A percentile compares a stretch with the other conserved stretches of the same genome.
phyloP scores from a whole-genome alignment of 1,284 basidiomycete genomes.

The Sporisorium scitamineum region DNA sequence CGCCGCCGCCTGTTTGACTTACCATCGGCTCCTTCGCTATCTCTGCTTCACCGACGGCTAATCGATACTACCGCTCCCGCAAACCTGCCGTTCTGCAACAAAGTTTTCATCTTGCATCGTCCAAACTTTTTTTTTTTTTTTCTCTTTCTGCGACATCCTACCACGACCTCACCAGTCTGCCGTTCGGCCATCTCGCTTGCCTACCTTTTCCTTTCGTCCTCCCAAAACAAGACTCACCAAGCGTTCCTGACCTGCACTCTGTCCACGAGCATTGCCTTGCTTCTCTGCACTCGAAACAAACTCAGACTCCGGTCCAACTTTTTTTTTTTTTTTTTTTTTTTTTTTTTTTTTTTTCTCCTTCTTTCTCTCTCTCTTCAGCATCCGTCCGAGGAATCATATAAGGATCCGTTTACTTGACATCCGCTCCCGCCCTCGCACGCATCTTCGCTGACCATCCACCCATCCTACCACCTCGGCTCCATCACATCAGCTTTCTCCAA shows the following conservation, averaged over 20 bases:
- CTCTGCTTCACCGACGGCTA: constrained; percentile 9
- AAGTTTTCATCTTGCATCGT: background rate
- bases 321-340: background rate
- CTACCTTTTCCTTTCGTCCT: background rate
- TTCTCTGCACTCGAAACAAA: background rate
- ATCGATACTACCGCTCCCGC: constrained; percentile 3
- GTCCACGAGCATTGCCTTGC: constrained; percentile 6
- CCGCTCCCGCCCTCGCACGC: background rate
- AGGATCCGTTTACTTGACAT: background rate
- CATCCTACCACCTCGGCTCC: background rate
- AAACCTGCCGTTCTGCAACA: background rate
- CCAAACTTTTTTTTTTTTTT: constrained; percentile 2
- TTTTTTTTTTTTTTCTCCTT: background rate
- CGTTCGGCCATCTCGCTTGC: constrained; percentile 6
- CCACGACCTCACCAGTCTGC: constrained; percentile 36
- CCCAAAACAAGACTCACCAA: background rate
- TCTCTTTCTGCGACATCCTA: constrained; percentile 3
- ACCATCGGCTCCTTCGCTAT: constrained; percentile 14
- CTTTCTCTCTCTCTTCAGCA: background rate
- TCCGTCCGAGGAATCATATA: background rate
- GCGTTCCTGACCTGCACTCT: constrained; percentile 12
- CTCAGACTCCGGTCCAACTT: background rate
- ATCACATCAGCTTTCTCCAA: background rate
- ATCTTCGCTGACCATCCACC: background rate
- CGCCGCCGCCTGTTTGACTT: background rate